Base-by-base conservation (phyloP, 306 rosid genomes). In the Clitoria ternatea region DNA sequence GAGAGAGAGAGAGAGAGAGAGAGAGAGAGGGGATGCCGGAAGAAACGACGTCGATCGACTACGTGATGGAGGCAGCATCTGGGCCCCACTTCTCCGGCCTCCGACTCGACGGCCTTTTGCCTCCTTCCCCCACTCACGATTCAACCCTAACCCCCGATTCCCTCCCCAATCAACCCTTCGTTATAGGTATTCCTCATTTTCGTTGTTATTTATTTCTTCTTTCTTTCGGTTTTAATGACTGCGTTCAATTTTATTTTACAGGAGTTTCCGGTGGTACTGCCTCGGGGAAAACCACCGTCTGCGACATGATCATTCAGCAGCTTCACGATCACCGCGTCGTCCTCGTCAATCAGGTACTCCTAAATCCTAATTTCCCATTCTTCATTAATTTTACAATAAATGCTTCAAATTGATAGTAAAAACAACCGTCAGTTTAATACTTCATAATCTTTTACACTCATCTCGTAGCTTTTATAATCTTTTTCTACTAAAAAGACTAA, bases 211-310 rank as follows among this genome's bases (percentile, higher is more conserved):
- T 15, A 9, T 79, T 57, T 48, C 15, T 59, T 23, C 8, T 66
- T 23, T 39, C 13, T 68, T 47, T 7, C 11, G 6, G 0, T 11
- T 11, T 24, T 3, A 54, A 26, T 18, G 10, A 24, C 24, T n/a
- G 61, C 12, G 13, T 6, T 47, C 17, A 12, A 40, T 64, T 29
- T 50, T 26, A 13, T 5, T 14, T 22, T 68, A 40, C 61, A 94
- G 99, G 99, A 22, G 99, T 94, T 81, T 91, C 95, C 6, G 99
- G 99, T 26, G 99, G 99, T 83, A 94, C 99, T 60, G 99, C 99
- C 62, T 94, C 99, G 0, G 99, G 99, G 20, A 94, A 94, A 85
- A 94, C 99, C 54, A 94, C 99, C 4, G 97, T 94, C 7, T 94
- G 99, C 50, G 99, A 94, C 52, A 94, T 90, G 99, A 94, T 94